A percentile compares a stretch with the other conserved stretches of the same genome.
These are phyloP conservation scores for Cladosporium sphaerospermum DNA, from an alignment of 2,329 filamentous ascomycete species.

Conservation along the genomic window DNA sequence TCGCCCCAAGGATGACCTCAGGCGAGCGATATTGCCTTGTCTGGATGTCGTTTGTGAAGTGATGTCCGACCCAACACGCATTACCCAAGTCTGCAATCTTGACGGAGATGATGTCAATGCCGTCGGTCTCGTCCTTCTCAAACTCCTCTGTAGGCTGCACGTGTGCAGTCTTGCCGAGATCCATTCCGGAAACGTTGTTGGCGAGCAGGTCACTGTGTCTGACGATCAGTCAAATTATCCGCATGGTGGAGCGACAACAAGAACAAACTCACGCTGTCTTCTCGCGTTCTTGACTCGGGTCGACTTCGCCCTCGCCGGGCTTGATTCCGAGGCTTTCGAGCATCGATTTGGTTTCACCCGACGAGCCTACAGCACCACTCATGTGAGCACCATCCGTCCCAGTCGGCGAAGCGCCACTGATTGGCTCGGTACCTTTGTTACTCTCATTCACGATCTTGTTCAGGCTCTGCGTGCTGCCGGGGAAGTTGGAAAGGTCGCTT, in stretches of 20 bases:
- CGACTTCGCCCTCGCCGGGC: constrained; percentile 45
- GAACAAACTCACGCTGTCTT: constrained; percentile 74
- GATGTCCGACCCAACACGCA: constrained; percentile 96
- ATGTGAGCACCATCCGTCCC: constrained; percentile 43
- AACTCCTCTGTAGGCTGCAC: constrained; percentile 47
- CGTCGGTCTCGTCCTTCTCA: constrained; percentile 39
- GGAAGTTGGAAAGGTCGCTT: constrained; percentile 58
- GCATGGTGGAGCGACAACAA: neutral
- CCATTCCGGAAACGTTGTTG: constrained; percentile 90
- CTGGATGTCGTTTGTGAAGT: constrained; percentile 99
- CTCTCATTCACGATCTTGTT: constrained; percentile 75
- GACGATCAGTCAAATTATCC: constrained; percentile 21
- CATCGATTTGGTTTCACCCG: constrained; percentile 51
- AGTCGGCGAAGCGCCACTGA: constrained; percentile 28
- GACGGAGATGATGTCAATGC: constrained; percentile 83
- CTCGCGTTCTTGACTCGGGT: constrained; percentile 70
- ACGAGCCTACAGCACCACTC: constrained; percentile 49
- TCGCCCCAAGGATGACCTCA: constrained; percentile 91
- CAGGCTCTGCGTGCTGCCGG: constrained; percentile 62
- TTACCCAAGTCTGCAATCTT: constrained; percentile 99
- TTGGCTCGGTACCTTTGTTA: constrained; percentile 53
- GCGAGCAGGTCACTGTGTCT: constrained; percentile 64
- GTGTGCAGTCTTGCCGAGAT: constrained; percentile 67
- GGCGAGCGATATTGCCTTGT: constrained; percentile 95
- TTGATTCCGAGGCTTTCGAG: constrained; percentile 52